Conservation (phyloP, 1,284 basidiomycete genomes). For the Chalciporus sp. region DNA sequence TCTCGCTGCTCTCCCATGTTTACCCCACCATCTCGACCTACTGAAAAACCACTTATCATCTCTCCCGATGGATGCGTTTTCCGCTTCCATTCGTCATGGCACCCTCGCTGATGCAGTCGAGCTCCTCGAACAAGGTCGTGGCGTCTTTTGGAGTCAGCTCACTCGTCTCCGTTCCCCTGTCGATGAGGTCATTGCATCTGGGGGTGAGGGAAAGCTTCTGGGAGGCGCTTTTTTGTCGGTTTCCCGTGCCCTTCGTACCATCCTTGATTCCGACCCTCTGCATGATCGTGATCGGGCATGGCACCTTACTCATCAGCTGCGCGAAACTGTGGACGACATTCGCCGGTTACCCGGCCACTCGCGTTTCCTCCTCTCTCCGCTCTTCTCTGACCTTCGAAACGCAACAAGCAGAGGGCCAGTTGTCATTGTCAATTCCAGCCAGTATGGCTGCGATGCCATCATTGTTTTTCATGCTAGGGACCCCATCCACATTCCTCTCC, state of each 20-base stretch:
- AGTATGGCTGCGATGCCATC: conserved; percentile 26
- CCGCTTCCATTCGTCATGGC: neutral
- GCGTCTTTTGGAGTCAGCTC: too few species aligned
- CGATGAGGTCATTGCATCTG: too few species aligned
- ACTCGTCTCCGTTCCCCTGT: neutral
- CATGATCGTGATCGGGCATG: too few species aligned
- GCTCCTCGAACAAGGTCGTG: too few species aligned
- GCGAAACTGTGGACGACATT: too few species aligned
- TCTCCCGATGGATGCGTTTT: neutral
- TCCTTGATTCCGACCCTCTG: too few species aligned
- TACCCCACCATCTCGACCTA: too few species aligned
- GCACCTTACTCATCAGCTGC: too few species aligned
- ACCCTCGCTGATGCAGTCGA: too few species aligned
- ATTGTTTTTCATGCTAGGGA: conserved; percentile 16
- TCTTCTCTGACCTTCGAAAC: conserved; percentile 25
- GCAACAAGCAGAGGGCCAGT: conserved; percentile 35
- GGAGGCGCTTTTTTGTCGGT: neutral
- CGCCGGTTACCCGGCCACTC: conserved; percentile 2
- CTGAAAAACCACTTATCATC: too few species aligned
- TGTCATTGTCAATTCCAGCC: conserved; percentile 32
- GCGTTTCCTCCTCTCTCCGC: conserved; percentile 17
- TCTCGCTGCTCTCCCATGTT: conserved; percentile 7
- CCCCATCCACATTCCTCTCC: conserved; percentile 17
- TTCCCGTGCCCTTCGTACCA: too few species aligned
- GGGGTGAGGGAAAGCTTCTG: neutral